phyloP scores from a whole-genome alignment of 495 filamentous ascomycete genomes.

The Penicillium arizonense region DNA sequence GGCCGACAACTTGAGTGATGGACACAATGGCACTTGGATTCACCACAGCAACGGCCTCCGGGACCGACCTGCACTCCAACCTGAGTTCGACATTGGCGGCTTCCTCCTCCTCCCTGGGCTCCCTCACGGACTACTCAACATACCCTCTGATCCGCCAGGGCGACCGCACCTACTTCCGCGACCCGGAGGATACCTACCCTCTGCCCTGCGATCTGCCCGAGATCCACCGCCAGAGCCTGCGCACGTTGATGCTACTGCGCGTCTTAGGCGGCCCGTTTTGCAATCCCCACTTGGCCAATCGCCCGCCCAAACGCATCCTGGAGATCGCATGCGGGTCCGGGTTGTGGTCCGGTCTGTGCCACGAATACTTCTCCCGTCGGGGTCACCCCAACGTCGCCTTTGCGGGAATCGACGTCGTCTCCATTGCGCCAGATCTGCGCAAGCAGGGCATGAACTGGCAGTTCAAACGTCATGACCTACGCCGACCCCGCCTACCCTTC shows the following conservation, averaged over 20 bases:
- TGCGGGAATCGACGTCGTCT: constrained; percentile 80
- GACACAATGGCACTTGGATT: constrained; percentile 39
- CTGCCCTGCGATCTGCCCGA: constrained; percentile 86
- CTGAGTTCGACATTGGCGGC: constrained; percentile 38
- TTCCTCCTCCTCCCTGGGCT: constrained; percentile 38
- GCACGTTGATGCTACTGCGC: constrained; percentile 76
- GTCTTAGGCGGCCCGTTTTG: constrained; percentile 80
- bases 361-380: constrained; percentile 65
- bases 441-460: constrained; percentile 80
- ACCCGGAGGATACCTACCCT: constrained; percentile 72
- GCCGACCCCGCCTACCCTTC: constrained; percentile 73
- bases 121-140: constrained; percentile 44
- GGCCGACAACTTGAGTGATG: constrained; percentile 23
- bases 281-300: constrained; percentile 60
- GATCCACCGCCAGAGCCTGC: constrained; percentile 81
- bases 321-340: constrained; percentile 88
- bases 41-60: constrained; percentile 28
- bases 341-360: constrained; percentile 85
- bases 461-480: constrained; percentile 84
- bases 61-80: constrained; percentile 41
- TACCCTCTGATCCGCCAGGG: constrained; percentile 69
- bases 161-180: constrained; percentile 79
- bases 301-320: constrained; percentile 72
- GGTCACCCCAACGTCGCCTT: constrained; percentile 67
- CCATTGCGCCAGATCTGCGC: constrained; percentile 67